Evolutionary conservation across 192 early-diverging fungal genomes (phyloP).

Genomic region (Dispira simplex): DNA sequence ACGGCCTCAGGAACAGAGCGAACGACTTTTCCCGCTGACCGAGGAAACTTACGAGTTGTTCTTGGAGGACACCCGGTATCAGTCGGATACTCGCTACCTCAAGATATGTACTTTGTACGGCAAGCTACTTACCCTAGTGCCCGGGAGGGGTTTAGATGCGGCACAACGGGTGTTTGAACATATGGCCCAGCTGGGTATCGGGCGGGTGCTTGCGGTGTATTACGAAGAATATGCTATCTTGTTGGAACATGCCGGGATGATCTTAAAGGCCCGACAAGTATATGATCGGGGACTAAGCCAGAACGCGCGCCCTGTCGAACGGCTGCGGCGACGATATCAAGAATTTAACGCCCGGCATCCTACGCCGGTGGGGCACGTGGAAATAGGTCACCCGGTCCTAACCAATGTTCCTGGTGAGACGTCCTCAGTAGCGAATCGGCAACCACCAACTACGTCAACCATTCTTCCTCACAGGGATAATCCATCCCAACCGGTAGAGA

Average conservation of each 20-base stretch:
- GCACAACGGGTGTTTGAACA: slow-evolving; percentile 46
- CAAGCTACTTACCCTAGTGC: slow-evolving; percentile 23
- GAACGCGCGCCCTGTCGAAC: slow-evolving; percentile 1
- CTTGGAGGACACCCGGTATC: slow-evolving; percentile 34
- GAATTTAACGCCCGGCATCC: background rate
- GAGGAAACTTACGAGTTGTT: slow-evolving; percentile 31
- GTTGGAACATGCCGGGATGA: slow-evolving; percentile 32
- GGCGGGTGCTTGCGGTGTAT: slow-evolving; percentile 36
- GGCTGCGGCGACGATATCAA: background rate
- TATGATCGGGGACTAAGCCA: background rate
- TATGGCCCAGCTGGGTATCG: slow-evolving; percentile 54
- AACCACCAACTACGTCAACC: too few species aligned
- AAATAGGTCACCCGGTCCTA: too few species aligned
- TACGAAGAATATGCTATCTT: slow-evolving; percentile 64
- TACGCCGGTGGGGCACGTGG: background rate
- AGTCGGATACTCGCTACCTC: slow-evolving; percentile 39
- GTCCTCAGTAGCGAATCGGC: too few species aligned
- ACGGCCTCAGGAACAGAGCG: slow-evolving; percentile 3
- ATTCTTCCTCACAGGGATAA: too few species aligned
- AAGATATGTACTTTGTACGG: slow-evolving; percentile 45
- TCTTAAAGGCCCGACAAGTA: background rate
- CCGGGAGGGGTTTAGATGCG: slow-evolving; percentile 12
- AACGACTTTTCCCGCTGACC: slow-evolving; percentile 17
- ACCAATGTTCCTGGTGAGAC: too few species aligned
- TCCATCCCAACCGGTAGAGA: too few species aligned